A percentile compares a stretch with the other conserved stretches of the same genome.
These are phyloP conservation scores for Triticum monococcum DNA, from an alignment of 176 grass and related monocot genomes.

Conservation along the genomic window DNA sequence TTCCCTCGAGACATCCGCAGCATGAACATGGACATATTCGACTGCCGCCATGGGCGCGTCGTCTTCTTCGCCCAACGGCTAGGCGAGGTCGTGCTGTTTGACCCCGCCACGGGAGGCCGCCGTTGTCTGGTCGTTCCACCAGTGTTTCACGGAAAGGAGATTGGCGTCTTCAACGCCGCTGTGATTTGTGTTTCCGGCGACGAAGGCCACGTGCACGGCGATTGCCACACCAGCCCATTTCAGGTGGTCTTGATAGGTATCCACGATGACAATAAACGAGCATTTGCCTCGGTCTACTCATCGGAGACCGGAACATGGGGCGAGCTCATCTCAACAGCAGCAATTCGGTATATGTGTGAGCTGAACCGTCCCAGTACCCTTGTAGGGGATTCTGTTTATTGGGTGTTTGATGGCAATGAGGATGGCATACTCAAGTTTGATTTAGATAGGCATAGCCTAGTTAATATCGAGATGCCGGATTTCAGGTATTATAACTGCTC, in stretches of 20 bases:
- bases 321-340: too few relatives aligned
- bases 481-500: too few relatives aligned
- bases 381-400: too few relatives aligned
- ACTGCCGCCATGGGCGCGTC: slow-evolving; percentile 8
- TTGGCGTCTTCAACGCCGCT: background rate
- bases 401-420: too few relatives aligned
- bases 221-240: slow-evolving; percentile 9
- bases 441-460: too few relatives aligned
- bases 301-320: too few relatives aligned
- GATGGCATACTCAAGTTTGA: too few relatives aligned
- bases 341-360: too few relatives aligned
- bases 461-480: too few relatives aligned
- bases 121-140: background rate
- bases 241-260: background rate
- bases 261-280: too few relatives aligned
- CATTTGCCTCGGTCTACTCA: too few relatives aligned
- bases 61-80: background rate
- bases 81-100: background rate
- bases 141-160: background rate
- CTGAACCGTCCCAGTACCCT: too few relatives aligned
- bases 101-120: background rate
- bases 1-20: background rate
- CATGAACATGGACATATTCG: background rate
- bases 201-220: slow-evolving; percentile 15
- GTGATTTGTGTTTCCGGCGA: background rate